Base-by-base conservation (phyloP, 1,284 basidiomycete genomes). In the Exsudoporus floridanus region DNA sequence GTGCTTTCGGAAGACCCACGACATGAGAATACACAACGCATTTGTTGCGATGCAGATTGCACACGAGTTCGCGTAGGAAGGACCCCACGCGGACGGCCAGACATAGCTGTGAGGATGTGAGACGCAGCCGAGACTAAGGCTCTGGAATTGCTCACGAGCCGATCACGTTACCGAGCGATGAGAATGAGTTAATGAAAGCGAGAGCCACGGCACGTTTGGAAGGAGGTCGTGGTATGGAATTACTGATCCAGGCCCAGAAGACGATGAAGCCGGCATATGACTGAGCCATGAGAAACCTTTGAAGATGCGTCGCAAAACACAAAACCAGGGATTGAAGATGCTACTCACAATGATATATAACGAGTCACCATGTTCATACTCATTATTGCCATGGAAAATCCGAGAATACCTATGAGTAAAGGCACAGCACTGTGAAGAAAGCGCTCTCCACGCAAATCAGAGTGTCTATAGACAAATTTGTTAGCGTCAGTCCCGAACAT, bases 181-280 rank as follows among this genome's bases (percentile, higher is more conserved):
- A 82, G 61, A 88, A 80, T 25, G 84, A 78, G 64, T 91, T 90
- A 56, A 88, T 82, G 52, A 88, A 72, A 0, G 88, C 90, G 44
- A 92, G 74, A 5, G 83, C 84, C 18, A 89, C 86, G n/a, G 88
- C 88, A 28, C 88, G 82, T 71, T 90, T 91, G 14, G 82, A 79
- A 7, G 87, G 78, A 35, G 87, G 82, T 28, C 79, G 77, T 19
- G 86, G 75, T 53, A 92, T 78, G 5, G 83, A 81, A 58, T 83
- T 84, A 60, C 81, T 84, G 35, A 83, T 75, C 90, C 89, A 92
- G 0, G 88, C 78, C 53, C 83, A 76, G 60, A 87, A 82, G 50
- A 78, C 77, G 51, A 90, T 81, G 69, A 86, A 87, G 1, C 79
- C 87, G 2, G 84, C 77, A 59, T 88, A 90, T 0, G 84, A 83